Evolutionary conservation across 2,329 filamentous ascomycete genomes (phyloP).

Genomic region (Aspergillus awamori): DNA sequence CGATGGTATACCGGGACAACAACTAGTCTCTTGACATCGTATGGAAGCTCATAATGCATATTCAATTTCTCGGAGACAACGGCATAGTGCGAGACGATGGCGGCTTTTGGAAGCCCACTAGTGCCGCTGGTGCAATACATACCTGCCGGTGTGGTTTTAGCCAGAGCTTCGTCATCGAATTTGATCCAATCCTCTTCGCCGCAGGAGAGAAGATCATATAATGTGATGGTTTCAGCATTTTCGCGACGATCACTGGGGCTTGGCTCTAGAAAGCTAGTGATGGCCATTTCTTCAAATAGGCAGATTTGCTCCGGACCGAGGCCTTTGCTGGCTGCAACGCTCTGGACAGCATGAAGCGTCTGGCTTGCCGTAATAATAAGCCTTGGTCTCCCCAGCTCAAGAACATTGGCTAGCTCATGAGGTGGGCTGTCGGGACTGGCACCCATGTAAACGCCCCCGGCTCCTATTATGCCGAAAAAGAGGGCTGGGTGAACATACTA

Average conservation of each 20-base stretch:
- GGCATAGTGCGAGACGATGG: constrained; percentile 57
- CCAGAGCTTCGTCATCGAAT: constrained; percentile 43
- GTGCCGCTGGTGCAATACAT: constrained; percentile 57
- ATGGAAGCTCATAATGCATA: constrained; percentile 39
- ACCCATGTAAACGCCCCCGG: constrained; percentile 47
- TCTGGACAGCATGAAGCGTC: constrained; percentile 32
- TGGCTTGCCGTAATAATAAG: constrained; percentile 42
- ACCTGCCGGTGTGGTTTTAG: constrained; percentile 49
- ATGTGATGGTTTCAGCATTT: neutral
- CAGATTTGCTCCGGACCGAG: constrained; percentile 21
- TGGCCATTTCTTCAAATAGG: constrained; percentile 22
- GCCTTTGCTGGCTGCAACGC: constrained; percentile 24
- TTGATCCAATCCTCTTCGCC: constrained; percentile 20
- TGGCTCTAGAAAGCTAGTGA: neutral
- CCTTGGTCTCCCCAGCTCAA: constrained; percentile 41
- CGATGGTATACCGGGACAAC: constrained; percentile 54
- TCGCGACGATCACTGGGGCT: neutral
- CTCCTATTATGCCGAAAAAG: constrained; percentile 35
- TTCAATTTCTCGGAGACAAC: constrained; percentile 51
- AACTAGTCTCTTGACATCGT: constrained; percentile 43
- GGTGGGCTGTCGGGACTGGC: constrained; percentile 47
- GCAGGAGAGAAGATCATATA: constrained; percentile 37
- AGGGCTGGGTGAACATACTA: constrained; percentile 25
- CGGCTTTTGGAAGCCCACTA: constrained; percentile 60
- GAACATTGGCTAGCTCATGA: constrained; percentile 47